Evolutionary conservation across 1,284 basidiomycete genomes (phyloP).

Genomic region (Amylostereum chailletii): DNA sequence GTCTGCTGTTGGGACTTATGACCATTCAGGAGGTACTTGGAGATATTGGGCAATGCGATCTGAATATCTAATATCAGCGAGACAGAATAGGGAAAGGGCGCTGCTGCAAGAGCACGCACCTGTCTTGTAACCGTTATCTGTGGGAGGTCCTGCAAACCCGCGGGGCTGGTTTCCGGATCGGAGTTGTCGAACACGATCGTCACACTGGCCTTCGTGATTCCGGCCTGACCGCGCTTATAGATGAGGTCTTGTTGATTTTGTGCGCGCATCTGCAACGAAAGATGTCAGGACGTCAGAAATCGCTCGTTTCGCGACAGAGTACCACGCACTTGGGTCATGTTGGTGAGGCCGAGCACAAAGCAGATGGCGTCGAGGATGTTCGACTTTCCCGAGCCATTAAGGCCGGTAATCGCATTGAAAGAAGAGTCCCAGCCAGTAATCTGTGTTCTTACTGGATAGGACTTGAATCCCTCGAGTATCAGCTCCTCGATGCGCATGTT

Average conservation of each 20-base stretch:
- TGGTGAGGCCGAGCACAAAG: slow-evolving; percentile 95
- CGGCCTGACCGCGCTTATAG: slow-evolving; percentile 96
- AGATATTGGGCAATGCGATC: slow-evolving; percentile 89
- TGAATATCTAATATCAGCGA: slow-evolving; percentile 21
- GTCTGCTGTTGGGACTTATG: slow-evolving; percentile 88
- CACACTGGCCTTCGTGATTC: slow-evolving; percentile 94
- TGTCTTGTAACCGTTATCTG: slow-evolving; percentile 98
- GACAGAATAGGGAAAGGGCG: neutral
- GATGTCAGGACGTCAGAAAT: neutral
- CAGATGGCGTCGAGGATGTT: slow-evolving; percentile 98
- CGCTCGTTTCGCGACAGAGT: no score
- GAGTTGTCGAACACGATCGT: slow-evolving; percentile 99
- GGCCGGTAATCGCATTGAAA: slow-evolving; percentile 96
- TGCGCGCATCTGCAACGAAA: slow-evolving; percentile 73
- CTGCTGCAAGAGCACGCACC: slow-evolving; percentile 33
- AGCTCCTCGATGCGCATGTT: slow-evolving; percentile 77
- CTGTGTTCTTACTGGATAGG: slow-evolving; percentile 90
- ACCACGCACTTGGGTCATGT: slow-evolving; percentile 69
- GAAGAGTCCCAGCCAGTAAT: slow-evolving; percentile 94
- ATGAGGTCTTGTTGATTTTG: slow-evolving; percentile 96
- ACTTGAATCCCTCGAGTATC: slow-evolving; percentile 88
- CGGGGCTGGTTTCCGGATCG: slow-evolving; percentile 81
- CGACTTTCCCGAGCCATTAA: slow-evolving; percentile 93
- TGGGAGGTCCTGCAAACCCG: slow-evolving; percentile 74
- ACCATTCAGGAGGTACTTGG: slow-evolving; percentile 97